These are phyloP conservation scores for Karstenula rhodostoma DNA, from an alignment of 2,329 filamentous ascomycete species.

Conservation along the genomic window DNA sequence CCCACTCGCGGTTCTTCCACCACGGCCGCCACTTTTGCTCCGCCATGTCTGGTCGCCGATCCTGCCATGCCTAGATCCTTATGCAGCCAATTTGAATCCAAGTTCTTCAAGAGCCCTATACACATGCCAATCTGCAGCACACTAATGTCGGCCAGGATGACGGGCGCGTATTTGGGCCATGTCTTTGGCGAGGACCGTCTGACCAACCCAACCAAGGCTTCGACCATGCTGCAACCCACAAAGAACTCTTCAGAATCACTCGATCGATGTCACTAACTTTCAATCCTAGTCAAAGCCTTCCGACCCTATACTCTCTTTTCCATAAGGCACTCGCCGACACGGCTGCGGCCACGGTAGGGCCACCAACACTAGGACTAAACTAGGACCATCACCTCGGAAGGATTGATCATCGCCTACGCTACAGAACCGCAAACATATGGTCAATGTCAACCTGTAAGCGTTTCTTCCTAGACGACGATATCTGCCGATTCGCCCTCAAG, in stretches of 20 bases:
- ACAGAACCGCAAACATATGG: neutral
- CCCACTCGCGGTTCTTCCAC: neutral
- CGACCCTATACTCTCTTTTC: neutral
- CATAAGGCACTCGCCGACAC: neutral
- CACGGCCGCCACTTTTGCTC: neutral
- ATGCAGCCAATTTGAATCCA: neutral
- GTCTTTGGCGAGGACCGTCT: constrained; percentile 29
- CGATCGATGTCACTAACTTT: constrained; percentile 3
- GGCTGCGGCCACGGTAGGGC: constrained; percentile 3
- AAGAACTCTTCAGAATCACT: neutral
- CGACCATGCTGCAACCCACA: neutral
- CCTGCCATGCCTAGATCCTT: neutral
- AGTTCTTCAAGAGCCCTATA: neutral
- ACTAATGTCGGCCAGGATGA: constrained; percentile 16
- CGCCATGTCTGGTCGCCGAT: neutral
- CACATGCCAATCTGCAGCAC: constrained; percentile 21
- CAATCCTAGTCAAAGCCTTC: neutral
- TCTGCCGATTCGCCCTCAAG: neutral
- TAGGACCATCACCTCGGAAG: neutral
- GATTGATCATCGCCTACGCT: neutral
- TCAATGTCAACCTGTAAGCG: neutral
- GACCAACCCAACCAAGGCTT: constrained; percentile 23
- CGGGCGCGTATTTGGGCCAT: constrained; percentile 36
- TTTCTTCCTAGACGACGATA: neutral
- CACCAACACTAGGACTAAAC: neutral